Conservation (phyloP, 1,284 basidiomycete genomes). For the Prillingera fragicola region DNA sequence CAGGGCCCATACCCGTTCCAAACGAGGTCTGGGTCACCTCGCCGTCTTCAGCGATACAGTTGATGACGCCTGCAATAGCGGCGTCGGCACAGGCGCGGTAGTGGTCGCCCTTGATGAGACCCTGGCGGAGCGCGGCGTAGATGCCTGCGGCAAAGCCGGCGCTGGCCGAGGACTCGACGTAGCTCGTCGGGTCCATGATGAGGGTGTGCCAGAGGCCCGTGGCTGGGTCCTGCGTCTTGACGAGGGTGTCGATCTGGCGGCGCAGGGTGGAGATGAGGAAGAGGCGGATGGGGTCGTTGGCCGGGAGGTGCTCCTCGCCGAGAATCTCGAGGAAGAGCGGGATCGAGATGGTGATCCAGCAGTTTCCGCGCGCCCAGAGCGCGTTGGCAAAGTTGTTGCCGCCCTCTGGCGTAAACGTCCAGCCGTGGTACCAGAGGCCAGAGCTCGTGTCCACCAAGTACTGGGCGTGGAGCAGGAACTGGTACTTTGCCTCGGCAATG, state of each 20-base stretch:
- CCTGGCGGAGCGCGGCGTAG: conserved; percentile 53
- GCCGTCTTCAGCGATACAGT: conserved; percentile 55
- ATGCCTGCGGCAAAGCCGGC: conserved; percentile 63
- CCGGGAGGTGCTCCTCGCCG: conserved; percentile 38
- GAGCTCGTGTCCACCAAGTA: conserved; percentile 26
- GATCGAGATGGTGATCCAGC: conserved; percentile 60
- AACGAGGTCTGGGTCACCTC: conserved; percentile 58
- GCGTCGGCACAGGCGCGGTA: conserved; percentile 53
- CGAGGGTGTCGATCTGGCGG: conserved; percentile 56
- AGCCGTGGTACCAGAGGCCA: conserved; percentile 45
- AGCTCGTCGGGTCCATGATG: conserved; percentile 56
- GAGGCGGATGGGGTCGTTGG: conserved; percentile 51
- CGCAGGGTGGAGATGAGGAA: conserved; percentile 53
- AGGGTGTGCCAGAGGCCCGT: conserved; percentile 62
- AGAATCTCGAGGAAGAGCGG: conserved; percentile 59
- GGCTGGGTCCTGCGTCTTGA: conserved; percentile 52
- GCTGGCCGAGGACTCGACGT: conserved; percentile 58
- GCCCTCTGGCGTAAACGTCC: conserved; percentile 26
- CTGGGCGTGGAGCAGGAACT: conserved; percentile 30
- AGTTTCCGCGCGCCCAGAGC: conserved; percentile 61
- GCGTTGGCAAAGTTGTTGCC: conserved; percentile 54
- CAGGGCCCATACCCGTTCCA: conserved; percentile 57
- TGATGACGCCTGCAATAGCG: conserved; percentile 56
- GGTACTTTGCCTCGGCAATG: conserved; percentile 52
- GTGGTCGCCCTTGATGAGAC: conserved; percentile 44